These are phyloP conservation scores for Hypomyces perniciosus DNA, from an alignment of 2,329 filamentous ascomycete species.

Conservation along the genomic window DNA sequence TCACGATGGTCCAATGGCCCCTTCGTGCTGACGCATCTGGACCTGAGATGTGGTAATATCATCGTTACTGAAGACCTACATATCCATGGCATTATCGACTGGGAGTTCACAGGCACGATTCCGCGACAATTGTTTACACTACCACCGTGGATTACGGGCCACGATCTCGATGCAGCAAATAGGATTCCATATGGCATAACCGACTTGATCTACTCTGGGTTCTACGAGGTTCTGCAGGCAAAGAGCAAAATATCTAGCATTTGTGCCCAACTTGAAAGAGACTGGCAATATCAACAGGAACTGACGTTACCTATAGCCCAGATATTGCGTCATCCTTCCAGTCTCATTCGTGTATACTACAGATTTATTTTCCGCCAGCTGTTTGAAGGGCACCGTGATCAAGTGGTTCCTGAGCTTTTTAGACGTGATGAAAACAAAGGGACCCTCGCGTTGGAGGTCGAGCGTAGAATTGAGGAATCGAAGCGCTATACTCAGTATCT, in stretches of 20 bases:
- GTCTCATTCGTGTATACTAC: slow-evolving; percentile 12
- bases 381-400: not conserved
- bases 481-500: slow-evolving; percentile 13
- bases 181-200: not conserved
- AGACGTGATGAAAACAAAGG: not conserved
- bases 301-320: slow-evolving; percentile 9
- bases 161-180: not conserved
- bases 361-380: slow-evolving; percentile 9
- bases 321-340: slow-evolving; percentile 11
- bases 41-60: slow-evolving; percentile 19
- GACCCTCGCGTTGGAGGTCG: not conserved
- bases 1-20: not conserved
- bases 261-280: slow-evolving; percentile 6
- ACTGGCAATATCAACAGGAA: slow-evolving; percentile 4
- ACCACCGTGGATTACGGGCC: slow-evolving; percentile 16
- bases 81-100: slow-evolving; percentile 22
- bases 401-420: not conserved
- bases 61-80: slow-evolving; percentile 19
- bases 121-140: slow-evolving; percentile 15
- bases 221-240: slow-evolving; percentile 12
- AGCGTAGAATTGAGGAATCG: slow-evolving; percentile 11
- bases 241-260: not conserved
- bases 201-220: slow-evolving; percentile 1
- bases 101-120: slow-evolving; percentile 18
- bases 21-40: slow-evolving; percentile 15